Base-by-base conservation (phyloP, 1,284 basidiomycete species). In the Naganishia sp. region DNA sequence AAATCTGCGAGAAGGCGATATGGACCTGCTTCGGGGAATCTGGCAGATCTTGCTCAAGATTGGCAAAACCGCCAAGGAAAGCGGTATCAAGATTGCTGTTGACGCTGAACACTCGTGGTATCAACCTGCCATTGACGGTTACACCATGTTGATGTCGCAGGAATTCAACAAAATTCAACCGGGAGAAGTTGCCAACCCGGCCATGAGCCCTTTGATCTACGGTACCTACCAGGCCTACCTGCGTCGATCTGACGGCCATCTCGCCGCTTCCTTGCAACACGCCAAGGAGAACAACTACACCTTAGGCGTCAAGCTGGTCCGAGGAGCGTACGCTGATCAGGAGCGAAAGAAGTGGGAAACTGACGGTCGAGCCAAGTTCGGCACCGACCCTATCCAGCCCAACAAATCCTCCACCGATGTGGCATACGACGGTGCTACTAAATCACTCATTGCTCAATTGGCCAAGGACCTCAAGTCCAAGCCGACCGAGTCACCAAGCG, bases 241-340 rank as follows among this genome's bases (percentile, higher is more conserved):
- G 31, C 85, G 85, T 57, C 84, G 72, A 68, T 70, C 75, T 42
- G 88, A 88, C 0, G 77, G 81, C 28, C 87, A 92, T 69, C 84
- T 96, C 21, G 81, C 81, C 0, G 84, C 85, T 36, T 85, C 87
- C 42, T 79, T 94, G 53, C 80, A 80, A n/a, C 87, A 90, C 64
- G 89, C 94, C 9, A 82, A 86, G 69, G 78, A 77, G 54, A 82
- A 87, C 71, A 83, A 85, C 52, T 97, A 93, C 77, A 83, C 89
- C 0, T 84, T 98, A 2, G 94, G 94, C 18, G 87, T 94, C 69
- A 98, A 98, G 80, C 88, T 98, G 65, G 94, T 98, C 42, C 87
- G 95, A 28, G 95, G 94, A 0, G 94, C 94, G 1, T 98, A 97
- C 78, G 90, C 94, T 73, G 84, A 87, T 1, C 84, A 88, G 64